phyloP scores from a whole-genome alignment of 169 alveolate genomes.

The Eimeria acervulina region DNA sequence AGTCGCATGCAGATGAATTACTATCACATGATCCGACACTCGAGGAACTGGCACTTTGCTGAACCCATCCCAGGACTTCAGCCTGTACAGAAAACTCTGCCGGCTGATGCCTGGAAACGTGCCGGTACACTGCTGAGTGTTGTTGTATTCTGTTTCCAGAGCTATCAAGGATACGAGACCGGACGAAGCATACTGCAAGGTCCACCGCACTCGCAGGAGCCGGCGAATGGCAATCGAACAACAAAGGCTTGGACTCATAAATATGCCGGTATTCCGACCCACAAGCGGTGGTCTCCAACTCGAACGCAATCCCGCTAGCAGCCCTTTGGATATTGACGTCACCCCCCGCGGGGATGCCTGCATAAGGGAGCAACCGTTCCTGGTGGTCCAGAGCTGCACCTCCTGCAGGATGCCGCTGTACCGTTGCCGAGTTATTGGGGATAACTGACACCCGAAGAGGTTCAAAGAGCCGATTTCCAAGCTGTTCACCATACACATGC shows the following conservation, averaged over 20 bases:
- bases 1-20: background rate
- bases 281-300: constrained; percentile 62
- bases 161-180: constrained; percentile 52
- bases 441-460: constrained; percentile 47
- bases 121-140: constrained; percentile 62
- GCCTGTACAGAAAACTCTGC: constrained; percentile 64
- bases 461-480: constrained; percentile 80
- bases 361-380: background rate
- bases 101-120: constrained; percentile 52
- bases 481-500: constrained; percentile 31
- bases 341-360: constrained; percentile 57
- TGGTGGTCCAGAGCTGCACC: constrained; percentile 12
- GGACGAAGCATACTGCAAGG: constrained; percentile 18
- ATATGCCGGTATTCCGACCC: constrained; percentile 56
- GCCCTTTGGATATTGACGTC: constrained; percentile 72
- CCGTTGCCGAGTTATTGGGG: background rate
- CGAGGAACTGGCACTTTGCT: background rate
- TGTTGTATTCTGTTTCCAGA: constrained; percentile 58
- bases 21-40: background rate
- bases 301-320: constrained; percentile 57
- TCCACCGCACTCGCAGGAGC: constrained; percentile 60
- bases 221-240: constrained; percentile 29
- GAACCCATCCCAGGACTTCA: constrained; percentile 61
- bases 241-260: constrained; percentile 67
- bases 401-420: constrained; percentile 21